A percentile compares a stretch with the other conserved stretches of the same genome.
These are phyloP conservation scores for Zygotorulaspora mrakii DNA, from an alignment of 1,139 yeast genomes.

Conservation along the genomic window DNA sequence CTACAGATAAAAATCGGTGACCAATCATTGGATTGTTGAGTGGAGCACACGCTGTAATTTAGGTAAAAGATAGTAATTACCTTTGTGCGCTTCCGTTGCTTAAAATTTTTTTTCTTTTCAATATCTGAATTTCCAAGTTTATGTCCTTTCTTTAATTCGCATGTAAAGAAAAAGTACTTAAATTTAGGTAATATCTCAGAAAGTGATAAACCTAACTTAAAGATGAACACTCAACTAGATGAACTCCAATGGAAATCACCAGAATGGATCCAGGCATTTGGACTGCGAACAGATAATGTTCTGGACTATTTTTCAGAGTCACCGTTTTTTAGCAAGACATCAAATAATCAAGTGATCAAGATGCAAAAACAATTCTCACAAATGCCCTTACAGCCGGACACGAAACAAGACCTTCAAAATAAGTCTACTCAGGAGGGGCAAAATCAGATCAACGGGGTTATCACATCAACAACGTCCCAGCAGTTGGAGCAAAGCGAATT, in stretches of 20 bases:
- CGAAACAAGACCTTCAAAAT: constrained; percentile 19
- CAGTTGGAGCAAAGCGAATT: constrained; percentile 18
- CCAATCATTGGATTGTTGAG: no score
- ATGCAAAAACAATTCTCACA: constrained; percentile 82
- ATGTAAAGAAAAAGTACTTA: not conserved
- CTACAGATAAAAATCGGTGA: constrained; percentile 19
- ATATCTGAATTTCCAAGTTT: not conserved
- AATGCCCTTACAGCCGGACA: constrained; percentile 26
- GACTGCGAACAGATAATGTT: constrained; percentile 82
- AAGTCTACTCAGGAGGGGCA: constrained; percentile 8
- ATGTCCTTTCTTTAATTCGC: no score
- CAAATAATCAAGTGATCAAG: constrained; percentile 88
- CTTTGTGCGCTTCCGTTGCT: no score
- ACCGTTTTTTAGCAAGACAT: constrained; percentile 90
- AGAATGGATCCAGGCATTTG: constrained; percentile 90
- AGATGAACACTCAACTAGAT: constrained; percentile 49
- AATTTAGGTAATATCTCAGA: no score
- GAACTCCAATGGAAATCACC: constrained; percentile 97
- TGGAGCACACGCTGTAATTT: no score
- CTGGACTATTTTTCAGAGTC: constrained; percentile 89
- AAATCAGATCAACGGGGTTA: not conserved
- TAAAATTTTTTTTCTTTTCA: no score
- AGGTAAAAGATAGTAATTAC: no score
- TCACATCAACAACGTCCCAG: constrained; percentile 11
- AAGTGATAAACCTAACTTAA: not conserved